Evolutionary conservation across 176 grass and related monocot species (phyloP).

Genomic region (Phyllostachys edulis): DNA sequence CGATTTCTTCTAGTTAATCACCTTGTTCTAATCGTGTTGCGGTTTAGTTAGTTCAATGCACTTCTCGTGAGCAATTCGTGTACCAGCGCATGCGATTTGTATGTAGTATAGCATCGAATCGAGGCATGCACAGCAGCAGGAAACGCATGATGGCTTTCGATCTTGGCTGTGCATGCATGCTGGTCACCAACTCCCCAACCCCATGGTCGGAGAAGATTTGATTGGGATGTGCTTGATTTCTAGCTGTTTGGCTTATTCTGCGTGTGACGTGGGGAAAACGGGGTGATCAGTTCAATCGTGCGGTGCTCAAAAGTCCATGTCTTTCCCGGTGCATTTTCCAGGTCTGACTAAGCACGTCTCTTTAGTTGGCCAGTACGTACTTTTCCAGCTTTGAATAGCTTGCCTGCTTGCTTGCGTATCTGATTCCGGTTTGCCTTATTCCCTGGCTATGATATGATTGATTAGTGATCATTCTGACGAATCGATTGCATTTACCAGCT

Average conservation of each 20-base stretch:
- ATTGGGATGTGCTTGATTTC: neutral
- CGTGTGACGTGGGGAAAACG: neutral
- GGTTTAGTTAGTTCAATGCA: neutral
- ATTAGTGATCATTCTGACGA: neutral
- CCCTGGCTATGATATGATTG: neutral
- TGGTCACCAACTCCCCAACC: neutral
- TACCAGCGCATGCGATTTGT: neutral
- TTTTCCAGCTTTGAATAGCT: conserved; percentile 28
- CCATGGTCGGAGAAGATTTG: neutral
- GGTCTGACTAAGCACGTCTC: neutral
- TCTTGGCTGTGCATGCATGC: neutral
- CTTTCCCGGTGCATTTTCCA: neutral
- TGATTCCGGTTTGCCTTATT: conserved; percentile 7
- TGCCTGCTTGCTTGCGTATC: conserved; percentile 37
- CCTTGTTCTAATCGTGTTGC: too few species aligned
- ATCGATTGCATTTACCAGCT: neutral
- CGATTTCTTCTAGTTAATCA: neutral
- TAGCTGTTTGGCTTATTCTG: neutral
- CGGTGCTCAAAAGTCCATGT: neutral
- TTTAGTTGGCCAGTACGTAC: neutral
- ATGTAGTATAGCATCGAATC: neutral
- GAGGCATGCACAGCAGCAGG: neutral
- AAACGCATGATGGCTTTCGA: neutral
- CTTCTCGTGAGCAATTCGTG: neutral
- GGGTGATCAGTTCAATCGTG: neutral